Conservation (phyloP, 2,329 filamentous ascomycete species). For the Sordariomycetes sp. region DNA sequence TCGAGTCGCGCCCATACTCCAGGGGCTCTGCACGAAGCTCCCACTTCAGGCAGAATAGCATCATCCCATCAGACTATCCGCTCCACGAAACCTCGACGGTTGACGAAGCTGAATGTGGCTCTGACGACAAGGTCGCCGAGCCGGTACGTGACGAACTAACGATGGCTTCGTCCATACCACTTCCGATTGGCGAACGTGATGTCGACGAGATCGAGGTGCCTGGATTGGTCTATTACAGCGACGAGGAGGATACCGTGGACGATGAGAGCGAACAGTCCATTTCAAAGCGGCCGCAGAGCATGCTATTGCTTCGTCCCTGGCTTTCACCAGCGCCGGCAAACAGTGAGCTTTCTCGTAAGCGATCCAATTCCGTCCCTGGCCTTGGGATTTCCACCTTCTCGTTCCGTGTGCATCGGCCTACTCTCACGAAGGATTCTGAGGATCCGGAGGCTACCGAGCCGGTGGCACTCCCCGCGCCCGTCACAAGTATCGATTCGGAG, state of each 20-base stretch:
- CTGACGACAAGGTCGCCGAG: conserved; percentile 25
- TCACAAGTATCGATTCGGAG: conserved; percentile 6
- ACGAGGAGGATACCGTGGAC: conserved; percentile 43
- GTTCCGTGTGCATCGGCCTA: background rate
- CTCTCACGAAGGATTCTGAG: background rate
- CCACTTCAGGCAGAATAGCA: conserved; percentile 17
- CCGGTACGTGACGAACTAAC: conserved; percentile 13
- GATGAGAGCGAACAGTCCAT: conserved; percentile 19
- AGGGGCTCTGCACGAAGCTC: conserved; percentile 24
- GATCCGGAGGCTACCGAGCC: background rate
- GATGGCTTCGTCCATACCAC: conserved; percentile 37
- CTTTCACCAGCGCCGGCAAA: conserved; percentile 4
- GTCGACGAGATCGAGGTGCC: conserved; percentile 71
- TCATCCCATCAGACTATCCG: background rate
- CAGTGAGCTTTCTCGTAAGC: conserved; percentile 22
- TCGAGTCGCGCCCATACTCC: conserved; percentile 35
- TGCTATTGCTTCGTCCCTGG: conserved; percentile 12
- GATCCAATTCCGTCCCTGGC: conserved; percentile 35
- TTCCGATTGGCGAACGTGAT: conserved; percentile 55
- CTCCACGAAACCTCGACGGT: conserved; percentile 1
- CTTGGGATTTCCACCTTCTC: conserved; percentile 14
- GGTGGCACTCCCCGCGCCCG: conserved; percentile 1
- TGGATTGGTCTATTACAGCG: conserved; percentile 47
- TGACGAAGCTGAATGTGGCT: conserved; percentile 17
- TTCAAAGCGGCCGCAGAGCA: conserved; percentile 31